Base-by-base conservation (phyloP, 306 rosid genomes). In the Dicorynia guianensis region DNA sequence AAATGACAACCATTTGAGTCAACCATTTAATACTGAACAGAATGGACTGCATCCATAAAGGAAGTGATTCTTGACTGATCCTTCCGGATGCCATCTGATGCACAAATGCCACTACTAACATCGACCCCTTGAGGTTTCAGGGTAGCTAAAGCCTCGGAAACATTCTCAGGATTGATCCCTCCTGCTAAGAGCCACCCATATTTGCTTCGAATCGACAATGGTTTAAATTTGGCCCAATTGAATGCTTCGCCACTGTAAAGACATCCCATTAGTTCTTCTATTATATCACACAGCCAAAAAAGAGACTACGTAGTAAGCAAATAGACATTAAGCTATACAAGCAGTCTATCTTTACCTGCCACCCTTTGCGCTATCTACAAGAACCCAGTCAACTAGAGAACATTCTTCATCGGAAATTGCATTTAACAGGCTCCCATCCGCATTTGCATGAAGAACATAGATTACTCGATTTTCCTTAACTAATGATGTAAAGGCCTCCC, bases 111-210 rank as follows among this genome's bases (percentile, higher is more conserved):
- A 81, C 97, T 94, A 47, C 93, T 94, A 57, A 92, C 93, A 87
- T 94, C 98, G 69, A 90, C 84, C 15, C 98, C 98, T 63, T 85
- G 85, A 12, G 97, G 96, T 49, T 82, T 87, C 56, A 93, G 96
- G 49, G 80, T 67, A 40, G 86, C 82, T 65, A 93, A 61, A 84
- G 96, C 93, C 79, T 83, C 91, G 50, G 66, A 61, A n/a, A 87
- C 92, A 69, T 94, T 92, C 47, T 83, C 81, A 1, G 96, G 91
- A 72, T 76, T 85, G 78, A 93, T 84, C 55, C 97, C 98, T 85
- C 98, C 98, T 9, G 98, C 98, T 79, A 91, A 82, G 59, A 94
- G 96, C 97, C 97, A 91, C n/a, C 98, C 99, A 12, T 89, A 46
- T 74, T 90, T 95, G 89, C 99, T 90, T 77, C 81, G 77, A 71